Evolutionary conservation across 129 eudicot species (phyloP), one percentile per base, ranked within the genome.

Genomic region (Deinandra increscens): DNA sequence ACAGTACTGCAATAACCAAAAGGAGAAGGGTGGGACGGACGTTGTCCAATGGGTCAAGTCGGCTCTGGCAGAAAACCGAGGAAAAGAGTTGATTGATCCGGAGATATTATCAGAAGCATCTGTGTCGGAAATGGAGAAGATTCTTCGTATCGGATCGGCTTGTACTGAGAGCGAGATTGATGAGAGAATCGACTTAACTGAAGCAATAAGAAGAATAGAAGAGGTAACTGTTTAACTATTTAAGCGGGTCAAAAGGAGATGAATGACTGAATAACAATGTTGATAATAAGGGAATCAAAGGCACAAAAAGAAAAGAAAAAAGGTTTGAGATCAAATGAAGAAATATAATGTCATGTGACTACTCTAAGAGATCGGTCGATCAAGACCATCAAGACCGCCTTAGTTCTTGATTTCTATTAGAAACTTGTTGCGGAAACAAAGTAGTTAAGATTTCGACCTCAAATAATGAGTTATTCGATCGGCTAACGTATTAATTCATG

Each of bases 31-130:
- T 29, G 97, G 97, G 10, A 89, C 91, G 0, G 97, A 94, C 51
- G 86, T 94, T 4, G 96, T 94, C 5, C 89, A 89, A 50, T 94
- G 97, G 97, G 90, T 72, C 2, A 50, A 51, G 2, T 77, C 91
- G 7, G 87, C 95, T 5, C 77, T 84, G 49, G 73, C 84, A 2
- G 93, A 89, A 56, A 74, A 78, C 31, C 67, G 88, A 68, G 86
- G 75, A 8, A 48, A 72, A 8, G 90, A 82, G 55, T 49, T 89
- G 56, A 80, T 89, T 4, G 99, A 94, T 50, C 97, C 97, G 4
- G 93, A 85, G 75, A 86, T 92, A 7, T 26, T 75, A 53, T 84
- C 39, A 51, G 1, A 69, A 37, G 22, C 65, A 46, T 75, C 88
- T 11, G 14, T 75, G 34, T 70, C 3, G 8, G 73, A 87, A 43